Conservation (phyloP, 1,139 yeast species). For the Kodamaea plutei region DNA sequence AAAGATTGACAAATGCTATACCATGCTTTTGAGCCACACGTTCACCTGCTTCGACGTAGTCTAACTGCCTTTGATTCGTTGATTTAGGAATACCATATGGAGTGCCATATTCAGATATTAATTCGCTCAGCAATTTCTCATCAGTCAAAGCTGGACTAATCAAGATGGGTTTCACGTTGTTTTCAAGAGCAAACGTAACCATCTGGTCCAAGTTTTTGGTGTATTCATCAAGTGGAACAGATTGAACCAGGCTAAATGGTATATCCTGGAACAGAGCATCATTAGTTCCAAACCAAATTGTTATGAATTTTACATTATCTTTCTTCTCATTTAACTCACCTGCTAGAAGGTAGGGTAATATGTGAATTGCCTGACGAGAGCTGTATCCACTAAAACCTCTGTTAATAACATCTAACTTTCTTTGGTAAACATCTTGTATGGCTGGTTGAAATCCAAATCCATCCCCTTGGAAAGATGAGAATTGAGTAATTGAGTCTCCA, state of each 20-base stretch:
- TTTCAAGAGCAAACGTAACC: slow-evolving; percentile 31
- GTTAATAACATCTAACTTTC: slow-evolving; percentile 53
- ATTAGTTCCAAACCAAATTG: slow-evolving; percentile 73
- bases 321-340: slow-evolving; percentile 32
- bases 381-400: slow-evolving; percentile 66
- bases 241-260: slow-evolving; percentile 39
- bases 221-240: slow-evolving; percentile 49
- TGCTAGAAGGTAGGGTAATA: slow-evolving; percentile 46
- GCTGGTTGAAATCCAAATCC: slow-evolving; percentile 53
- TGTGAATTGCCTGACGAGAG: slow-evolving; percentile 43
- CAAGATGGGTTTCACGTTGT: slow-evolving; percentile 47
- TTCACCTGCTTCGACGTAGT: slow-evolving; percentile 49
- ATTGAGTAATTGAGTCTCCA: slow-evolving; percentile 71
- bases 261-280: slow-evolving; percentile 44
- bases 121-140: slow-evolving; percentile 3
- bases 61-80: slow-evolving; percentile 25
- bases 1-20: slow-evolving; percentile 54
- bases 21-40: slow-evolving; percentile 39
- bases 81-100: slow-evolving; percentile 14
- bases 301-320: slow-evolving; percentile 36
- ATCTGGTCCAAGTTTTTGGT: slow-evolving; percentile 42
- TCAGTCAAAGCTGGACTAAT: slow-evolving; percentile 67
- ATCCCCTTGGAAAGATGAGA: slow-evolving; percentile 30
- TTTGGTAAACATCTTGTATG: slow-evolving; percentile 41
- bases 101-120: slow-evolving; percentile 7